phyloP scores from a whole-genome alignment of 2,329 filamentous ascomycete genomes.

The Xylariales sp. region DNA sequence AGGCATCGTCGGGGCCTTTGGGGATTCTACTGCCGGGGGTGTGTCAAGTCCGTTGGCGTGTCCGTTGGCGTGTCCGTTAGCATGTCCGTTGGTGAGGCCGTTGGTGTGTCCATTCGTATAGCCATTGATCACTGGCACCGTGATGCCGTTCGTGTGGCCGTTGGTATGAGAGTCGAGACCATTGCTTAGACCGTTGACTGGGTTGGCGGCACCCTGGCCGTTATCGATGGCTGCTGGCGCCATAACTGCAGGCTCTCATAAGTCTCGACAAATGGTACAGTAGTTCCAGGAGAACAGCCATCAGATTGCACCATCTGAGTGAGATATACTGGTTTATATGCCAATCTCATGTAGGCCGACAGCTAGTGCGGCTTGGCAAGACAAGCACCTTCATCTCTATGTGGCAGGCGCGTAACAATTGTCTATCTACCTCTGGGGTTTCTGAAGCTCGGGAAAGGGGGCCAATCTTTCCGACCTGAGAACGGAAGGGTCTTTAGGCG shows the following conservation, averaged over 20 bases:
- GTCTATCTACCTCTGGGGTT: conserved; percentile 9
- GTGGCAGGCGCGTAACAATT: conserved; percentile 10
- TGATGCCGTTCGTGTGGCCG: conserved; percentile 17
- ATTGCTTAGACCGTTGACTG: conserved; percentile 19
- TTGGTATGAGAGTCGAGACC: conserved; percentile 24
- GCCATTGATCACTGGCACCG: too few species aligned
- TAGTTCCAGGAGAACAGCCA: conserved; percentile 12
- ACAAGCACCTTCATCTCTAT: conserved; percentile 12
- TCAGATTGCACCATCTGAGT: conserved; percentile 11
- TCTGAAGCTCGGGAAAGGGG: conserved; percentile 22
- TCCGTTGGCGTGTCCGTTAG: conserved; percentile 18
- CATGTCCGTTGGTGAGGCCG: conserved; percentile 21
- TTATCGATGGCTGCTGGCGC: conserved; percentile 24
- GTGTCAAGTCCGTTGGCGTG: conserved; percentile 9
- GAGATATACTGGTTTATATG: conserved; percentile 20
- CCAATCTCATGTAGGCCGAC: conserved; percentile 6
- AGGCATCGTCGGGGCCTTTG: conserved; percentile 29
- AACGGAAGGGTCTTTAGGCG: conserved; percentile 22
- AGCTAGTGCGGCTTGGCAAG: conserved; percentile 1
- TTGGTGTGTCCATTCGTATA: conserved; percentile 20
- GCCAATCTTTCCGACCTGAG: conserved; percentile 26
- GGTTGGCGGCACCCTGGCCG: conserved; percentile 16
- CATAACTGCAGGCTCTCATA: conserved; percentile 22
- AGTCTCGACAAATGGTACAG: conserved; percentile 15
- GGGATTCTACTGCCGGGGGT: conserved; percentile 4